Base-by-base conservation (phyloP, 2,329 filamentous ascomycete species). In the Aspergillus sp. region DNA sequence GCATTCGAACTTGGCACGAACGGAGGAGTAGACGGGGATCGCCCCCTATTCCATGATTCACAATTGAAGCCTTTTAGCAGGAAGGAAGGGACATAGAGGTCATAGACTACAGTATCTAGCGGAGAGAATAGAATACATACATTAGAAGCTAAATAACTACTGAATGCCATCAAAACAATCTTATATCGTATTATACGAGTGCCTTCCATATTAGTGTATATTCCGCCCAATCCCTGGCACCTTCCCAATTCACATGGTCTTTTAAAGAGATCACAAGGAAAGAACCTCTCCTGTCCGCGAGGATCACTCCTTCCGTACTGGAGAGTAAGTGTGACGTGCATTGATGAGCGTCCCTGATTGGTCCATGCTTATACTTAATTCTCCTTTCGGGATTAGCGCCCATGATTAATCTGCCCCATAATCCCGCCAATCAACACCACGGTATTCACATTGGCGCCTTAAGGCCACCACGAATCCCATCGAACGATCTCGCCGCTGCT, bases 1-100 rank as follows among this genome's bases (percentile, higher is more conserved):
- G 65, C 89, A 96, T 75, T 85, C 80, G 33, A 96, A 85, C 30
- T 72, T 96, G 59, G 79, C 80, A 7, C 66, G 70, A 27, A 65
- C 65, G 49, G 69, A 58, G 12, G 57, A 42, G 62, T 64, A 58
- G 44, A 24, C 30, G 33, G 5, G 9, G 27, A 30, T 9, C 7
- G 2, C 9, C 44, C 15, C 44, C 27, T 30, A 30, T 30, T 30
- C 27, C 27, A 30, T 30, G 3, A 1, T 30, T 30, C 27, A 30
- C 27, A 30, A 30, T 30, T 30, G 27, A 30, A 11, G 9, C 8
- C 3, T 30, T 11, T 4, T 30, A 30, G 27, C 3, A 11, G 2
- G 1, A 9, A 11, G 9, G 27, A 30, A 9, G 8, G 3, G 8
- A 4, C 9, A 9, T 30, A 30, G 27, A 30, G 27, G 3, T 11